Conservation (phyloP, 1,284 basidiomycete genomes). For the Ceratobasidium sp. region DNA sequence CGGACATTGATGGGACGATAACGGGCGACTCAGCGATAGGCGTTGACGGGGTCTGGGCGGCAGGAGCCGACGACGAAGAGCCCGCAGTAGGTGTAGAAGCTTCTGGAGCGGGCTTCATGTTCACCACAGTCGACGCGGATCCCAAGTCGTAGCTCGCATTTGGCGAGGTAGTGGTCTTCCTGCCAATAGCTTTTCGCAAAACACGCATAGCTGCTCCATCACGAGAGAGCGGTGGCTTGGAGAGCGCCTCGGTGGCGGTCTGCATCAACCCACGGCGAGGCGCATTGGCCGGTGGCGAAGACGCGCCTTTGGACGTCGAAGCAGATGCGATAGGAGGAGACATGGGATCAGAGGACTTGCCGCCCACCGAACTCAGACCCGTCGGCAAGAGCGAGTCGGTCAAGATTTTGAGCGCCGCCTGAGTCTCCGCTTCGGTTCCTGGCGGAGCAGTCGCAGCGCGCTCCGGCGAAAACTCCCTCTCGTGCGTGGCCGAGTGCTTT, state of each 20-base stretch:
- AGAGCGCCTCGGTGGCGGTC: constrained; percentile 7
- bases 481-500: constrained; percentile 5
- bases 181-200: constrained; percentile 31
- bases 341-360: constrained; percentile 15
- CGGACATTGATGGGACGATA: background rate
- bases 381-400: constrained; percentile 16
- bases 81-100: constrained; percentile 6
- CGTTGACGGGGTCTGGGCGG: background rate
- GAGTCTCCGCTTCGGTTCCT: constrained; percentile 22
- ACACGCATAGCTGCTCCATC: constrained; percentile 37
- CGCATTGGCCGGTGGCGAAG: background rate
- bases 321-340: constrained; percentile 1
- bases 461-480: constrained; percentile 8
- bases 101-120: constrained; percentile 26
- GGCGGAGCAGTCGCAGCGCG: constrained; percentile 35
- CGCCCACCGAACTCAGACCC: too few relatives aligned
- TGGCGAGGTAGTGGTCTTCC: constrained; percentile 20
- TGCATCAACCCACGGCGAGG: constrained; percentile 30
- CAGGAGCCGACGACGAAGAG: constrained; percentile 27
- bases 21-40: background rate
- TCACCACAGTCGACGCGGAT: constrained; percentile 34
- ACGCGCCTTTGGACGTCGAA: constrained; percentile 11
- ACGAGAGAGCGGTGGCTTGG: constrained; percentile 13
- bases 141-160: constrained; percentile 30
- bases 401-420: constrained; percentile 17